A percentile compares a stretch with the other conserved stretches of the same genome.
These are phyloP conservation scores for Pueraria montana DNA, from an alignment of 306 rosid species.

Conservation along the genomic window DNA sequence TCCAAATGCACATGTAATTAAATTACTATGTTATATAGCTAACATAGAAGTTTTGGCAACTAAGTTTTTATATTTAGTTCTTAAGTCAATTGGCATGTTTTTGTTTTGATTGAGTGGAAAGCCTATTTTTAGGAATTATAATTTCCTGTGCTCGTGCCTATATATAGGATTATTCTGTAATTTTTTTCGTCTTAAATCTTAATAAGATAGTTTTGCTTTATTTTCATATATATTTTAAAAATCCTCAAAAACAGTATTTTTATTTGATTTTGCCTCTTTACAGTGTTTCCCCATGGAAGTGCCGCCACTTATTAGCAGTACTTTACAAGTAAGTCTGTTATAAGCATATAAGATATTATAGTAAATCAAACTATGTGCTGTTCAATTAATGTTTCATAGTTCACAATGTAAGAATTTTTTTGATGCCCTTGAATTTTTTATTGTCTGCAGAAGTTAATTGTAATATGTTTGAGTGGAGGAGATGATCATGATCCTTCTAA, in stretches of 20 bases:
- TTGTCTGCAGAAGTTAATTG: conserved; percentile 76
- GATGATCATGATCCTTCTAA: conserved; percentile 88
- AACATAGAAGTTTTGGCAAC: too few relatives aligned
- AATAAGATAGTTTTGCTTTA: conserved; percentile 19
- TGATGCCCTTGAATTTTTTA: conserved; percentile 37
- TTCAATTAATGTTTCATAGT: conserved; percentile 18
- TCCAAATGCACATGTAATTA: conserved; percentile 1
- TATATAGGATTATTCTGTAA: conserved; percentile 8
- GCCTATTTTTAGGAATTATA: conserved; percentile 9
- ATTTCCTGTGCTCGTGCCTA: conserved; percentile 17
- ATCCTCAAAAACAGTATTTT: conserved; percentile 9
- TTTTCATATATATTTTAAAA: conserved; percentile 3
- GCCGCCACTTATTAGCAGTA: conserved; percentile 82
- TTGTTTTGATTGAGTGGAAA: background rate
- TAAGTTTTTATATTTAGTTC: background rate
- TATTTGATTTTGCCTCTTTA: conserved; percentile 47
- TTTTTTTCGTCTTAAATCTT: conserved; percentile 8
- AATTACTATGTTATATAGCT: background rate
- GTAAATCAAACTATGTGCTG: conserved; percentile 12
- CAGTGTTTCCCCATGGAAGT: conserved; percentile 94
- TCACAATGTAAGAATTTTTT: conserved; percentile 33
- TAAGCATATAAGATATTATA: conserved; percentile 29
- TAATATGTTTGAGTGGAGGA: conserved; percentile 86
- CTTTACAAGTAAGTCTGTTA: conserved; percentile 79
- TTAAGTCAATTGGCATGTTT: background rate